Evolutionary conservation across 1,284 basidiomycete genomes (phyloP), one percentile per base, ranked within the genome.

Genomic region (Ganoderma boninense): DNA sequence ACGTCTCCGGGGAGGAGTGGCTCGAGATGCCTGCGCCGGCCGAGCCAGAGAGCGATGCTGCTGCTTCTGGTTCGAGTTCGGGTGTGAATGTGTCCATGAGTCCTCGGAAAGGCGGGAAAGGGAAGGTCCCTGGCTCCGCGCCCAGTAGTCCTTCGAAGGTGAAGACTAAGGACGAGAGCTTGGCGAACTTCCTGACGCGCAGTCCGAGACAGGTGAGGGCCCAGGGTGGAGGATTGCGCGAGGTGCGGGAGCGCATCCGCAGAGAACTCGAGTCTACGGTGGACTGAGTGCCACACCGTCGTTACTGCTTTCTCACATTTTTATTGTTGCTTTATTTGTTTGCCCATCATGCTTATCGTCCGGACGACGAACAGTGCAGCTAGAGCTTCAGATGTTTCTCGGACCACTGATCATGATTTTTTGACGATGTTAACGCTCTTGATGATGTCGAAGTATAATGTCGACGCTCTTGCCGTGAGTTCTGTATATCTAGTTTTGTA

Each of bases 181-280:
- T 86, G 26, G 80, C 86, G 67, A 89, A 90, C 77, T 75, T 93
- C 29, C 80, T 90, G 23, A 88, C 85, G 32, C 84, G 92, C 59
- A 95, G 93, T 79, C 93, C 93, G 4, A 86, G 86, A 69, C 82
- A 87, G 69, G 90, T 95, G 43, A 91, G 88, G 77, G 84, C 83
- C 35, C 92, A 93, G 76, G 86, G 82, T 18, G 90, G 92, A 46
- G 92, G 93, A 0, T 82, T 95, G 74, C 85, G 93, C 49, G 87
- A 93, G 78, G 93, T 95, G 59, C 83, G 93, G 69, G 93, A 95
- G 81, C 89, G 92, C 75, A 92, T 95, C 77, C 86, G 93, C 74
- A 85, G 86, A 72, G 93, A 95, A 81, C 82, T 95, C 73, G 93
- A 94, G 69, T 56, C 65, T 61, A 49, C 57, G 1, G 38, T 11